These are phyloP conservation scores for Scleromitrula shiraiana DNA, from an alignment of 2,329 filamentous ascomycete species.

Conservation along the genomic window DNA sequence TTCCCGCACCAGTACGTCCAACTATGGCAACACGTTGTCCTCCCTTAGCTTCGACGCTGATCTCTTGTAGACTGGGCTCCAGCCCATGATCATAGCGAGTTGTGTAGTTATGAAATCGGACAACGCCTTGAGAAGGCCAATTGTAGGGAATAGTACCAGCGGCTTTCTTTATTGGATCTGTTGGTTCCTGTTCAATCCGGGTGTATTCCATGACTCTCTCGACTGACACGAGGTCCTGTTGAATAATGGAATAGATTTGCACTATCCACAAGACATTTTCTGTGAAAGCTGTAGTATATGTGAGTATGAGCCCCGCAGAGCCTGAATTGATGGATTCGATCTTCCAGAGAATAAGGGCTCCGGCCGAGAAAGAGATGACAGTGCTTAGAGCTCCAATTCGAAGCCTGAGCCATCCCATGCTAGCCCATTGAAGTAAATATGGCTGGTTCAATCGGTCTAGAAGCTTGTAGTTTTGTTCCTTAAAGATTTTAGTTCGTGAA, in stretches of 20 bases:
- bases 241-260: neutral
- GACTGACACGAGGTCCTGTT: neutral
- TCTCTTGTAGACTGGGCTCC: slow-evolving; percentile 52
- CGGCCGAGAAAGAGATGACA: neutral
- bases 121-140: neutral
- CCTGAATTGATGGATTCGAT: neutral
- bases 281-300: neutral
- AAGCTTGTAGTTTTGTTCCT: neutral
- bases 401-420: neutral
- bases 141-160: neutral
- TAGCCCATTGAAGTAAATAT: neutral
- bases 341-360: neutral
- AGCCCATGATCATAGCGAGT: neutral
- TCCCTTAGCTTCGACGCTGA: slow-evolving; percentile 55
- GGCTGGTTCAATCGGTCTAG: neutral
- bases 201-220: neutral
- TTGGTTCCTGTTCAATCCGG: neutral
- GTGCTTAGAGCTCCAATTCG: neutral
- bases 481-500: neutral
- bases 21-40: slow-evolving; percentile 38
- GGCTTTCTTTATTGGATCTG: neutral
- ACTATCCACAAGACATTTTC: neutral
- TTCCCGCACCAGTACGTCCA: slow-evolving; percentile 13
- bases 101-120: neutral
- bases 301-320: neutral